phyloP scores from a whole-genome alignment of 208 protist species.

The Acanthamoeba divionensis region DNA sequence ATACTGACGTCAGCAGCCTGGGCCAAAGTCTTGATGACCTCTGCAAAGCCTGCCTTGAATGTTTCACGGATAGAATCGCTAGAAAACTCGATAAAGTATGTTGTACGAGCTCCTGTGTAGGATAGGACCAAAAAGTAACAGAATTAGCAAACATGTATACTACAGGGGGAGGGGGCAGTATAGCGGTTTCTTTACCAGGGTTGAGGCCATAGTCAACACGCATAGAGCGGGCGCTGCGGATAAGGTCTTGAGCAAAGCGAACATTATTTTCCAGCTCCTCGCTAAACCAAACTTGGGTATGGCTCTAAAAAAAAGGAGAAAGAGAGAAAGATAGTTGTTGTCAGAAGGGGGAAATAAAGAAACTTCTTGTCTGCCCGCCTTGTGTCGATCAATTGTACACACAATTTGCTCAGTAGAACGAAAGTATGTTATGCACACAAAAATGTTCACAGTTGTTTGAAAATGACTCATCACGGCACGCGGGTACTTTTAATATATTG shows the following conservation, averaged over 20 bases:
- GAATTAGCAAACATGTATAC: too few species aligned
- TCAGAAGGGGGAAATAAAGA: too few species aligned
- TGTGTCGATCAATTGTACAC: too few species aligned
- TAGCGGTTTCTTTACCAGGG: too few species aligned
- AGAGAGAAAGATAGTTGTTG: neutral
- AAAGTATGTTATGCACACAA: too few species aligned
- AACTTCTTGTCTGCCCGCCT: too few species aligned
- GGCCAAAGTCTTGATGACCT: slow-evolving; percentile 3
- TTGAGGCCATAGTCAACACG: neutral
- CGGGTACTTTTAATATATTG: too few species aligned
- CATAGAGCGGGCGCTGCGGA: neutral
- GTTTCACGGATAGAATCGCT: neutral
- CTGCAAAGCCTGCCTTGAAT: neutral
- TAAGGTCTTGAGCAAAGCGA: slow-evolving; percentile 20
- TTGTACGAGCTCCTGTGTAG: neutral
- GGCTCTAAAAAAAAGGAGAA: neutral
- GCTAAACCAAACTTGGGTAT: slow-evolving; percentile 12
- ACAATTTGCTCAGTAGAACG: too few species aligned
- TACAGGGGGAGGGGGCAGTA: neutral
- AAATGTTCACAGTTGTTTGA: too few species aligned
- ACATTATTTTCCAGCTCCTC: slow-evolving; percentile 1
- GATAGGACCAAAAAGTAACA: too few species aligned
- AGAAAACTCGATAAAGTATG: slow-evolving; percentile 18
- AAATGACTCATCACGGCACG: too few species aligned
- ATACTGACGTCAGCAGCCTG: slow-evolving; percentile 27